Evolutionary conservation across 192 early-diverging fungal species (phyloP).

Genomic region (Funneliformis mosseae): DNA sequence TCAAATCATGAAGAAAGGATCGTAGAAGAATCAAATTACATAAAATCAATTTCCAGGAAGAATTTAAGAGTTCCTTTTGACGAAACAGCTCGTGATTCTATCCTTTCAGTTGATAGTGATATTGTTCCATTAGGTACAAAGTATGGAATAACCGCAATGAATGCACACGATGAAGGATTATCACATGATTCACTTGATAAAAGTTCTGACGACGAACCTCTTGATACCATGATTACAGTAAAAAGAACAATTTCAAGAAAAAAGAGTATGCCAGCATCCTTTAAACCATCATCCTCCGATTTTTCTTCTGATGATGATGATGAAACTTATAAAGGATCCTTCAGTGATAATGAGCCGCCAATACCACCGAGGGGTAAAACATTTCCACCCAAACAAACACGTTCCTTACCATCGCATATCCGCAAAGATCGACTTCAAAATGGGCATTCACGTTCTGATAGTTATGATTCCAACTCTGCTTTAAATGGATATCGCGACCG

Average conservation of each 20-base stretch:
- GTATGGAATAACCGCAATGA: background rate
- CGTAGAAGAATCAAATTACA: background rate
- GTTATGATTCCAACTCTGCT: background rate
- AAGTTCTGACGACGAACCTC: background rate
- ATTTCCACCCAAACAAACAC: background rate
- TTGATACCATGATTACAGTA: background rate
- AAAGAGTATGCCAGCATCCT: background rate
- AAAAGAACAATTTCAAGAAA: background rate
- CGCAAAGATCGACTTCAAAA: conserved; percentile 1
- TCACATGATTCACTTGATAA: background rate
- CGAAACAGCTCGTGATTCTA: background rate
- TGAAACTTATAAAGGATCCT: background rate
- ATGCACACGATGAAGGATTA: background rate
- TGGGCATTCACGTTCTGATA: background rate
- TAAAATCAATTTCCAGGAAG: background rate
- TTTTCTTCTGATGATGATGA: background rate
- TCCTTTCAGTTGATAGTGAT: conserved; percentile 9
- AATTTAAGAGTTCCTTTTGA: background rate
- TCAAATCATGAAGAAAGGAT: background rate
- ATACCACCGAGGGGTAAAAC: background rate
- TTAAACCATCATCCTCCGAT: conserved; percentile 7
- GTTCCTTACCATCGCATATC: background rate
- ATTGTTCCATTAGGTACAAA: conserved; percentile 12
- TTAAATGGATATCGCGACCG: conserved; percentile 21
- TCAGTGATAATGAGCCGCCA: conserved; percentile 10